Evolutionary conservation across 176 grass and related monocot species (phyloP).

Genomic region (Eragrostis curvula): DNA sequence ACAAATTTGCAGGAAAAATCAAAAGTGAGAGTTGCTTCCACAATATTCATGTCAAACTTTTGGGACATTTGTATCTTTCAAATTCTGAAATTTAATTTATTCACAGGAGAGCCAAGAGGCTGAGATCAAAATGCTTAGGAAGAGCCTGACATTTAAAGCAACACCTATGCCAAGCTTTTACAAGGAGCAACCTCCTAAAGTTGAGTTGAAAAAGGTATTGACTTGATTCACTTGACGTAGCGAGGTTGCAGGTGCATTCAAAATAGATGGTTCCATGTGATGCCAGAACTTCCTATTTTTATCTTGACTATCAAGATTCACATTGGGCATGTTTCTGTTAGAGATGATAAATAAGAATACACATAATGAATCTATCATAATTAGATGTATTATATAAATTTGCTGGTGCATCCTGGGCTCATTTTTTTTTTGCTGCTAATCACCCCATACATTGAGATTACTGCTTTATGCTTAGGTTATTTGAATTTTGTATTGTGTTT

Average conservation of each 20-base stretch:
- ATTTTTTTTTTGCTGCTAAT: background rate
- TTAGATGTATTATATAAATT: background rate
- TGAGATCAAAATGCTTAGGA: conserved; percentile 91
- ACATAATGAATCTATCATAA: background rate
- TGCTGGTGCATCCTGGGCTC: background rate
- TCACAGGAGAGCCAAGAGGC: conserved; percentile 94
- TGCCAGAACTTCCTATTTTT: conserved; percentile 19
- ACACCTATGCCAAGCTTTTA: conserved; percentile 97
- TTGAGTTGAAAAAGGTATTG: conserved; percentile 90
- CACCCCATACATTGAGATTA: background rate
- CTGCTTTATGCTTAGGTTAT: background rate
- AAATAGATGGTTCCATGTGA: conserved; percentile 11
- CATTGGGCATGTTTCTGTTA: background rate
- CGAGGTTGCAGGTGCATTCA: background rate
- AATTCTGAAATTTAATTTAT: conserved; percentile 35
- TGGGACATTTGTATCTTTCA: conserved; percentile 2
- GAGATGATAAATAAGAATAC: conserved; percentile 4
- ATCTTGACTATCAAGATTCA: background rate
- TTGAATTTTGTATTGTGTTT: conserved; percentile 8
- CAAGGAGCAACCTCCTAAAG: conserved; percentile 88
- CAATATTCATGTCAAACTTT: conserved; percentile 34
- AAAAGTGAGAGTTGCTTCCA: conserved; percentile 56
- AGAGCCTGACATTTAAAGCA: conserved; percentile 96
- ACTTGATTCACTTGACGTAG: conserved; percentile 14
- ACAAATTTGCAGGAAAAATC: conserved; percentile 90